phyloP scores from a whole-genome alignment of 1,284 basidiomycete genomes.

The Cystobasidium pallidum region DNA sequence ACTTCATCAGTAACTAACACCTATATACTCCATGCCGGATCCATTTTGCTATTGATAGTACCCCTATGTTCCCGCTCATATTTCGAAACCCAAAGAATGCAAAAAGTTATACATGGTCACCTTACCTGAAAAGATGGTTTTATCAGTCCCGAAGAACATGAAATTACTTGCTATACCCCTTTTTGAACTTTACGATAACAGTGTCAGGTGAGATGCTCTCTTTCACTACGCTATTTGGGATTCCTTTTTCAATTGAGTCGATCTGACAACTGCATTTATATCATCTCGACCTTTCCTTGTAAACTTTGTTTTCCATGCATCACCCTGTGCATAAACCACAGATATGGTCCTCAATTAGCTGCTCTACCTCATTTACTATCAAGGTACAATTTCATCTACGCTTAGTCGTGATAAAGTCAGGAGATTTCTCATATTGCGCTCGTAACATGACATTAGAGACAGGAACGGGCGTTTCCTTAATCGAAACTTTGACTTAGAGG shows the following conservation, averaged over 20 bases:
- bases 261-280: too few relatives aligned
- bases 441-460: too few relatives aligned
- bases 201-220: slow-evolving; percentile 77
- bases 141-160: slow-evolving; percentile 98
- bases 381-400: slow-evolving; percentile 64
- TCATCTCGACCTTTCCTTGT: too few relatives aligned
- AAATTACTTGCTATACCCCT: slow-evolving; percentile 81
- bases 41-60: slow-evolving; percentile 65
- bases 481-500: too few relatives aligned
- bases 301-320: too few relatives aligned
- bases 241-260: too few relatives aligned
- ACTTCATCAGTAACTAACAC: too few relatives aligned
- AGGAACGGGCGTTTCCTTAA: too few relatives aligned
- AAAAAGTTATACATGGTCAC: slow-evolving; percentile 95
- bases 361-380: slow-evolving; percentile 93
- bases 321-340: too few relatives aligned
- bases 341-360: slow-evolving; percentile 87
- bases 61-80: slow-evolving; percentile 93
- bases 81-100: slow-evolving; percentile 96
- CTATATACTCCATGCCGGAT: too few relatives aligned
- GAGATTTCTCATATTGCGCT: too few relatives aligned
- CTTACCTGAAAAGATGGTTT: slow-evolving; percentile 88
- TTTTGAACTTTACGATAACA: slow-evolving; percentile 96
- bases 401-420: slow-evolving; percentile 14
- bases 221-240: too few relatives aligned